Base-by-base conservation (phyloP, 257 asterid genomes). In the Primulina eburnea region DNA sequence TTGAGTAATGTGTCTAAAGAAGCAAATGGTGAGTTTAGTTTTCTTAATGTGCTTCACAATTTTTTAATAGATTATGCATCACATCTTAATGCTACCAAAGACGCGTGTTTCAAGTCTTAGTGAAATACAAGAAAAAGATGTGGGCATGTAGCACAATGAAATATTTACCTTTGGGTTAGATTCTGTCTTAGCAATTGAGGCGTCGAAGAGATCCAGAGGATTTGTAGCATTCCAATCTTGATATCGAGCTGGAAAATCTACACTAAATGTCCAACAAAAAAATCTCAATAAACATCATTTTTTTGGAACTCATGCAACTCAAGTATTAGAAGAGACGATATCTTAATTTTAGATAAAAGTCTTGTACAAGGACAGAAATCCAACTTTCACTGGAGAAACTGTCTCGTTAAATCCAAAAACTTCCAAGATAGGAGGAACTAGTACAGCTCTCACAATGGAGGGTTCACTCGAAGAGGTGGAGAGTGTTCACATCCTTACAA, bases 151-250 rank as follows among this genome's bases (percentile, higher is more conserved):
- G 53, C 66, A 64, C 59, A 62, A 35, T 47, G 47, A 62, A 61
- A 73, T 66, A 50, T 65, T 35, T 67, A 89, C 96, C 90, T 87
- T 89, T 57, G 97, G 95, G 35, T 79, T 89, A 2, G 96, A 76
- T 70, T 92, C 97, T 65, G 86, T 28, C 80, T 92, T 92, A 71
- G 81, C 79, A 73, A 82, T 75, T 6, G 92, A 92, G 59, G 97
- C 97, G 67, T 92, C 90, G 68, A 92, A 89, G 76, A 92, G 97
- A 76, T 86, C 91, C 62, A 81, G 73, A 58, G 97, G 97, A 82
- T 92, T 82, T 67, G 95, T 92, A 57, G 84, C 77, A 67, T 81
- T 76, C 97, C 97, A 92, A 83, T 89, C 90, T 82, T 87, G 97
- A 83, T 84, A 92, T 70, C 89, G 68, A 58, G 92, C 87, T 12